Percentiles rank a stretch among this genome's conserved stretches.
Evolutionary conservation across 1,139 yeast genomes (phyloP).

Genomic region (Blastobotrys proliferans): DNA sequence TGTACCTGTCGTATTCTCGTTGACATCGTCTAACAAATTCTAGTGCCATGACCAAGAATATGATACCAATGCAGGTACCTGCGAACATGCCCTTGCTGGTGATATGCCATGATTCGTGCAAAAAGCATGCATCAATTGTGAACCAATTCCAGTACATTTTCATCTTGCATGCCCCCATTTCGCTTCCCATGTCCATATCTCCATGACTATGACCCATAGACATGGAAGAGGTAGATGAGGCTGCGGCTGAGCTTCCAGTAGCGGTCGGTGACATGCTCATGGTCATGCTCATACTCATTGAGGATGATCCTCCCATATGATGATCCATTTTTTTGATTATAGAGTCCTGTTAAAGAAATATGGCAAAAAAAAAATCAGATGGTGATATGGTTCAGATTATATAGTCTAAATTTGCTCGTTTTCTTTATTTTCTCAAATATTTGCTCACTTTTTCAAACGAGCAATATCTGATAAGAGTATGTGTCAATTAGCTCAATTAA

Average conservation of each 20-base stretch:
- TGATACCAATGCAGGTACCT: constrained; percentile 64
- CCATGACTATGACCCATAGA: constrained; percentile 16
- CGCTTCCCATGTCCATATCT: constrained; percentile 22
- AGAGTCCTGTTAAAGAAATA: too few species aligned
- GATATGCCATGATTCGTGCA: constrained; percentile 60
- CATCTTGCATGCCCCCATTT: constrained; percentile 29
- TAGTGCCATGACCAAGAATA: constrained; percentile 51
- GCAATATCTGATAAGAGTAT: too few species aligned
- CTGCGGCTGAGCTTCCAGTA: neutral
- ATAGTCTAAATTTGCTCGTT: too few species aligned
- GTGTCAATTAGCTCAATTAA: too few species aligned
- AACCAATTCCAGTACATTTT: constrained; percentile 54
- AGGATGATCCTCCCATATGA: neutral
- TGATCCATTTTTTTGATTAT: neutral
- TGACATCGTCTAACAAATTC: constrained; percentile 55
- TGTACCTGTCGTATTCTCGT: constrained; percentile 49
- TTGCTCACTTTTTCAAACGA: too few species aligned
- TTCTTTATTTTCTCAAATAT: too few species aligned
- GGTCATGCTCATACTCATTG: neutral
- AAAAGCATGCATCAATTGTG: constrained; percentile 59
- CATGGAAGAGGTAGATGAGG: neutral
- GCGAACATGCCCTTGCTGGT: constrained; percentile 58
- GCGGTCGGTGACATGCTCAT: neutral
- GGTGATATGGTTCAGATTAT: too few species aligned
- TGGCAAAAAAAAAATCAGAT: too few species aligned